A percentile compares a stretch with the other conserved stretches of the same genome.
These are phyloP conservation scores for Earliella scabrosa DNA, from an alignment of 1,284 basidiomycete species.

Conservation along the genomic window DNA sequence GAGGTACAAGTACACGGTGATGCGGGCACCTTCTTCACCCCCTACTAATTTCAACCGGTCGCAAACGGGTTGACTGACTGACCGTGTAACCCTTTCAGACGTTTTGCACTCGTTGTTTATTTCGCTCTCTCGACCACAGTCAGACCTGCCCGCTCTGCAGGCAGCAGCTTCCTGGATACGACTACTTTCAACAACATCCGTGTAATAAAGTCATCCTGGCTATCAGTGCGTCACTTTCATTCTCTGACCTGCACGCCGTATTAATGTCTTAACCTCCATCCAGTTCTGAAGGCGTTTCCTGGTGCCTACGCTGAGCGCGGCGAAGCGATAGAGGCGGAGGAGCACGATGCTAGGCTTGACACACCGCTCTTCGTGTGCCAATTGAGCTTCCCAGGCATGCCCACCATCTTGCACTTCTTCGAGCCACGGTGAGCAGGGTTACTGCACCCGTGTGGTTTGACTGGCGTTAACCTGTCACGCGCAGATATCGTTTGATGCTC, in stretches of 20 bases:
- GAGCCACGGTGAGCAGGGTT: slow-evolving; percentile 67
- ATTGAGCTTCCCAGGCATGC: slow-evolving; percentile 89
- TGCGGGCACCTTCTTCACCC: too few relatives aligned
- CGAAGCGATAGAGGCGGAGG: slow-evolving; percentile 69
- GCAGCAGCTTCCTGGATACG: slow-evolving; percentile 71
- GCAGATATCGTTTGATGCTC: slow-evolving; percentile 87
- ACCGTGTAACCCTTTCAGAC: slow-evolving; percentile 54
- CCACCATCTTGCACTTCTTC: slow-evolving; percentile 89
- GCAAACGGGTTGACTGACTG: slow-evolving; percentile 5
- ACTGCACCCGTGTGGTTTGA: neutral
- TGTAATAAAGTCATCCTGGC: slow-evolving; percentile 68
- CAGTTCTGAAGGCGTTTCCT: slow-evolving; percentile 71
- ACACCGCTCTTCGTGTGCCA: slow-evolving; percentile 93
- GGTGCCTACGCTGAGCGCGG: slow-evolving; percentile 59
- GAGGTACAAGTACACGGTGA: slow-evolving; percentile 1
- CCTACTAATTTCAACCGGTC: too few relatives aligned
- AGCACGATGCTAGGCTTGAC: slow-evolving; percentile 77
- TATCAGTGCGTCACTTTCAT: slow-evolving; percentile 59
- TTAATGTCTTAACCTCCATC: neutral
- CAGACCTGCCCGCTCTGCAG: slow-evolving; percentile 86
- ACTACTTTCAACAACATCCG: slow-evolving; percentile 83
- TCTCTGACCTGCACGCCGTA: neutral
- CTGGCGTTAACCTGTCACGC: slow-evolving; percentile 20
- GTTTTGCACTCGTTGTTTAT: slow-evolving; percentile 88
- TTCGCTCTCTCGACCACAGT: slow-evolving; percentile 88